Base-by-base conservation (phyloP, 108 stramenopile species). In the Cyclostephanos invisitatus region DNA sequence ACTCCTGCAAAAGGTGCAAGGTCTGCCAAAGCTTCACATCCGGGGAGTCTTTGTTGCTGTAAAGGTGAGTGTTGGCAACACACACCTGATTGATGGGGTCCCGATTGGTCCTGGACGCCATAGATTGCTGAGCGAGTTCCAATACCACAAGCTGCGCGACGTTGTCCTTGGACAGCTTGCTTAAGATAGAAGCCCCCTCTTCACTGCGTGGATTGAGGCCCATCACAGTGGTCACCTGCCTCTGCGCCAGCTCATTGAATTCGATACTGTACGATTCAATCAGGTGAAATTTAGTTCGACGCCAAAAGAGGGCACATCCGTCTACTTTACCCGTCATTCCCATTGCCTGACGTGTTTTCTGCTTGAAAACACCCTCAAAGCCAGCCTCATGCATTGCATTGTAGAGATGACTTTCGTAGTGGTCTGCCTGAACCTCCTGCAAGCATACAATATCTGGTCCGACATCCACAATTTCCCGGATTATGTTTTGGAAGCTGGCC, bases 21-120 rank as follows among this genome's bases (percentile, higher is more conserved):
- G 95, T 83, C 75, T 99, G 98, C 97, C 97, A 99, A 27, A 99
- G 87, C 92, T 99, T 99, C 63, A 98, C 96, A 80, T 99, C 98
- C 21, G 96, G 96, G 65, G 84, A 96, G 72, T 97, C 97, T 66
- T 97, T 96, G 89, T 99, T 94, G 73, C 92, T 93, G 85, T 98
- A 98, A n/a, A 99, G 81, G 84, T 99, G 98, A 10, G 98, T 99
- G 70, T 98, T 97, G 17, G 95, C 97, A 70, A 99, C 88, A 74
- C 96, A 97, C 28, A 98, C 82, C 81, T 97, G 95, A 50, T 87
- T 92, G 65, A 90, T 80, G 37, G 88, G 89, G 32, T 90, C 89
- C 11, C 88, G 88, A 78, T 81, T 91, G 37, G 75, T 57, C 64
- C 84, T 70, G 51, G 86, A 83, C 48, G 75, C 65, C 63, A 80